Evolutionary conservation across 257 asterid genomes (phyloP).

Genomic region (Ajuga chamaepitys): DNA sequence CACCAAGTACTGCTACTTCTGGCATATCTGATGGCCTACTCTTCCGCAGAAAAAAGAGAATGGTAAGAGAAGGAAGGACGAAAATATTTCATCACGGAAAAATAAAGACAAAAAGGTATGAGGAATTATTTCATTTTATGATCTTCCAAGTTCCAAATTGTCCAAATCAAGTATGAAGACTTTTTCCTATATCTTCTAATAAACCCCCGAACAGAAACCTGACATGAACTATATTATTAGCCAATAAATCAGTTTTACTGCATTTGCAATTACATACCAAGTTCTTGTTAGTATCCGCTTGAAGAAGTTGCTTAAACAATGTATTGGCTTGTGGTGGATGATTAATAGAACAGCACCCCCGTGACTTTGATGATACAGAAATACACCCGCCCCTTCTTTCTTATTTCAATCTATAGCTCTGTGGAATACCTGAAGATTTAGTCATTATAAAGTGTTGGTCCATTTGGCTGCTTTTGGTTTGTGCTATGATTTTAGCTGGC

Average conservation of each 20-base stretch:
- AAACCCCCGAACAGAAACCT: neutral
- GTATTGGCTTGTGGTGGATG: neutral
- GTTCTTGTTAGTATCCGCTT: neutral
- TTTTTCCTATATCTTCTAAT: neutral
- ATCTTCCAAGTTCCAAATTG: conserved; percentile 12
- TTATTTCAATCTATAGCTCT: neutral
- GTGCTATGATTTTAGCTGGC: neutral
- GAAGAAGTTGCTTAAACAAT: neutral
- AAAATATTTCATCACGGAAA: conserved; percentile 50
- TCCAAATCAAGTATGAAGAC: neutral
- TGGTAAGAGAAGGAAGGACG: conserved; percentile 93
- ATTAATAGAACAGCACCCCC: neutral
- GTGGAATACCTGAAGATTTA: neutral
- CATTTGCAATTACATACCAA: too few relatives aligned
- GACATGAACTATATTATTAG: neutral
- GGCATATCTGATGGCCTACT: conserved; percentile 10
- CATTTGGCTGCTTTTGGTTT: neutral
- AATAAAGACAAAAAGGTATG: conserved; percentile 82
- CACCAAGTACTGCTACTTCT: conserved; percentile 13
- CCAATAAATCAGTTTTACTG: neutral
- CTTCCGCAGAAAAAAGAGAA: conserved; percentile 74
- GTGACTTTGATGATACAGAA: neutral
- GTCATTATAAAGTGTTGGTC: neutral
- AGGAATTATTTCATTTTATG: conserved; percentile 7
- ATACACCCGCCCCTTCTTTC: neutral